Evolutionary conservation across 148 eudicot species (phyloP).

Genomic region (Cornus suecica): DNA sequence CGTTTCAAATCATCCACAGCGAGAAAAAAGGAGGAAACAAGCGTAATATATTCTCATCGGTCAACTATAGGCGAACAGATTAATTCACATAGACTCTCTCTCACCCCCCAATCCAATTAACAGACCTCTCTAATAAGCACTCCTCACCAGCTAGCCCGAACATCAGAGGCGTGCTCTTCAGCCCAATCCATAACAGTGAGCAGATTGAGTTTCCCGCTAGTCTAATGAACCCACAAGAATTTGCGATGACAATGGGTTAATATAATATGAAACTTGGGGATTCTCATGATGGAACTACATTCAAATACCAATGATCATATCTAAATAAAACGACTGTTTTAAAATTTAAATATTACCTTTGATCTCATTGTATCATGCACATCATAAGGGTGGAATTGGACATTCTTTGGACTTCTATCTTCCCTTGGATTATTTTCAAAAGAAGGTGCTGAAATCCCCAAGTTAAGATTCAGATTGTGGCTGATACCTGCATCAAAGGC

Average conservation of each 20-base stretch:
- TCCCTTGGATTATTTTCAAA: constrained; percentile 31
- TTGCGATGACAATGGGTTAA: background rate
- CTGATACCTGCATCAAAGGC: constrained; percentile 32
- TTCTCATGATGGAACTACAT: background rate
- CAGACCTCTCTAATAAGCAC: no score
- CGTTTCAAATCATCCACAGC: background rate
- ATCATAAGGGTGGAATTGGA: constrained; percentile 21
- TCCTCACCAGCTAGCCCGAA: no score
- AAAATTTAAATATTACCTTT: constrained; percentile 38
- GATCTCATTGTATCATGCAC: constrained; percentile 27
- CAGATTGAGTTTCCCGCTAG: background rate
- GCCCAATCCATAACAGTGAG: no score
- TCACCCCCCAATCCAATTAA: no score
- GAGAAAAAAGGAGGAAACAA: background rate
- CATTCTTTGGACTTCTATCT: constrained; percentile 26
- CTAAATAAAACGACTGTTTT: background rate
- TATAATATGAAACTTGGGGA: background rate
- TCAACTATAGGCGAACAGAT: background rate
- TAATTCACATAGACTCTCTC: background rate
- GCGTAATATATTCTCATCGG: background rate
- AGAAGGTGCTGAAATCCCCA: constrained; percentile 58
- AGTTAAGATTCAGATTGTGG: constrained; percentile 63
- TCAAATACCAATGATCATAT: background rate
- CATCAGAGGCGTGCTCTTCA: no score
- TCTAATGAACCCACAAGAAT: background rate